Base-by-base conservation (phyloP, 495 filamentous ascomycete species). In the Usnea hakonensis region DNA sequence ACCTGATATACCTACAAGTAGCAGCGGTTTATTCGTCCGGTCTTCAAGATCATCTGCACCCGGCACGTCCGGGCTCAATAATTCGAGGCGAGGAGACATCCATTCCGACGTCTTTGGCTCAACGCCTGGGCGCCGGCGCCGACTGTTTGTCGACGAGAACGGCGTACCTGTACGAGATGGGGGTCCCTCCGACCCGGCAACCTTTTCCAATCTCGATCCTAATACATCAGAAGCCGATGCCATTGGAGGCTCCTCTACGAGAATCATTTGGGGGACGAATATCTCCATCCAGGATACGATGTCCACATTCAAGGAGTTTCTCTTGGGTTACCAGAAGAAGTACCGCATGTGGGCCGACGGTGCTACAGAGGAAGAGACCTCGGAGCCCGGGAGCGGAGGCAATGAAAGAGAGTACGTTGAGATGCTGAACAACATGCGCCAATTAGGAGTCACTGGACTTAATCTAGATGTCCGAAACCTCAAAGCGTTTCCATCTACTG, bases 221-320 rank as follows among this genome's bases (percentile, higher is more conserved):
- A 85, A 84, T 59, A 97, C 95, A 14, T 95, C 91, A 1, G 94
- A 99, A 71, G 91, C 91, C 0, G 88, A 97, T 69, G 87, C 83
- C 2, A 85, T 96, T 57, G 90, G 89, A 48, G 91, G 91, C 13
- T 81, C 79, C 63, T 89, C 86, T 43, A 87, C 87, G 53, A 82
- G 88, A 61, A 85, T 95, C 43, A 92, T 99, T 62, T 99, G 95
- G 95, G 94, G 95, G 70, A 97, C 94, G 53, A 97, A 96, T 55
- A 88, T 99, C 61, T 95, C 93, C 2, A 86, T 97, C 46, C 85
- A 88, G 58, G 91, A 99, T 72, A 89, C 91, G 16, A 88, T 92
- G 71, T 83, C 83, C 54, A 79, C 85, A 0, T 95, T 96, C 80
- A 91, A 91, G 63, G 91, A 93, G 61, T 98, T 97, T 70, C 78